Evolutionary conservation across 768 basidiomycete genomes (phyloP), one percentile per base, ranked within the genome.

Genomic region (Brasilioporus rufonigricans): DNA sequence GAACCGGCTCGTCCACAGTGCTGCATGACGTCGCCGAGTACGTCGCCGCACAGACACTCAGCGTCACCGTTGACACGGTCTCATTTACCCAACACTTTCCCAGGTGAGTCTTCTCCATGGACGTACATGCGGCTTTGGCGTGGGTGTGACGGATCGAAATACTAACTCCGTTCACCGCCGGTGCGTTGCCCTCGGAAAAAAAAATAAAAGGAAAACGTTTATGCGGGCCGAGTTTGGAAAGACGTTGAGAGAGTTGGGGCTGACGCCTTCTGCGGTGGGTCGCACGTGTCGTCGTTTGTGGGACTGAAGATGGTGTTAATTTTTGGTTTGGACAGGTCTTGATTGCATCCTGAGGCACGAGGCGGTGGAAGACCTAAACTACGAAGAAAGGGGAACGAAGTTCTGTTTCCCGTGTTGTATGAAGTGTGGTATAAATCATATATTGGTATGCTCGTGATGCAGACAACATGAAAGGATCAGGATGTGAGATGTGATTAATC

Each of bases 11-110:
- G 2, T 47, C 10, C 7, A 39, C 50, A 95, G 93, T 89, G 2
- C 76, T 97, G 44, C 79, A 80, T 0, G 89, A 89, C 61, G 93
- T 96, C 1, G 93, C 93, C 21, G 93, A 96, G 72, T 95, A 78
- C 67, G 69, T 96, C 31, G 93, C 92, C 5, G 83, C 81, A 0
- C 93, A 96, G 70, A 78, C 77, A 24, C 66, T 89, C 31, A 62
- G 70, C 2, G 81, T 92, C 21, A 83, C 86, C 61, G 89, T 88
- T 14, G 91, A 93, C 31, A 88, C 86, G 1, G 85, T 96, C 33
- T 79, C 80, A 1, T 80, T 97, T 57, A 77, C 89, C 0, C 85
- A 86, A 60, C 84, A 89, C 35, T 96, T 95, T 76, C 94, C 93
- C 13, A 84, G 93, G 93, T 86, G 65, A 58, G 78, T 65, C 24